Conservation (phyloP, 2,329 filamentous ascomycete genomes). For the Pseudovirgaria hyperparasitica region DNA sequence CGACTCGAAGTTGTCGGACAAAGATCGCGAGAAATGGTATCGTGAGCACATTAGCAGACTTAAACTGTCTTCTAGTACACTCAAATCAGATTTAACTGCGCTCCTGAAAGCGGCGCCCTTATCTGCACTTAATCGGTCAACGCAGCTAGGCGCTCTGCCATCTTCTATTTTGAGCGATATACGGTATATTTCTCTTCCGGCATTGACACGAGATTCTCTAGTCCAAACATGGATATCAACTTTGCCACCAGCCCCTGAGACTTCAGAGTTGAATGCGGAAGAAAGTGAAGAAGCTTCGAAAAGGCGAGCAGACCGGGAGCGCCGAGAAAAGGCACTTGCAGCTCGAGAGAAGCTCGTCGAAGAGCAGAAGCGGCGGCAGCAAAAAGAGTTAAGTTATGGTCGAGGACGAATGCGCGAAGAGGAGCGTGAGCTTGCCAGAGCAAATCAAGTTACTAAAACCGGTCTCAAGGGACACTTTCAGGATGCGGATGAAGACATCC, state of each 20-base stretch:
- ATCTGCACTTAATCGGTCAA: slow-evolving; percentile 46
- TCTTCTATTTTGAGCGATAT: slow-evolving; percentile 51
- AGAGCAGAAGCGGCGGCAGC: slow-evolving; percentile 49
- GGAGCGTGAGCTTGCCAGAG: slow-evolving; percentile 53
- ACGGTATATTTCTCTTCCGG: slow-evolving; percentile 55
- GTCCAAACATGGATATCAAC: slow-evolving; percentile 54
- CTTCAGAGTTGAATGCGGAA: slow-evolving; percentile 27
- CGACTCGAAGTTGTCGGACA: slow-evolving; percentile 45
- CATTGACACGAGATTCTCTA: slow-evolving; percentile 48
- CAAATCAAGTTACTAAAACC: slow-evolving; percentile 55
- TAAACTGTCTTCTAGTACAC: slow-evolving; percentile 49
- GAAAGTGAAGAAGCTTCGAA: slow-evolving; percentile 37
- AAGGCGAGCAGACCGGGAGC: slow-evolving; percentile 19
- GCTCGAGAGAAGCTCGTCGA: slow-evolving; percentile 51
- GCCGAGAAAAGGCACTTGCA: slow-evolving; percentile 53
- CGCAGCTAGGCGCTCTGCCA: slow-evolving; percentile 46
- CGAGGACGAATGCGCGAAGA: slow-evolving; percentile 51
- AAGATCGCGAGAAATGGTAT: slow-evolving; percentile 69
- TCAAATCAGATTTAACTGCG: slow-evolving; percentile 56
- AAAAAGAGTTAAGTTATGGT: slow-evolving; percentile 46
- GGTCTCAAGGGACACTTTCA: slow-evolving; percentile 55
- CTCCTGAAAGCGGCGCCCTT: slow-evolving; percentile 51
- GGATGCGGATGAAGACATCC: too few species aligned
- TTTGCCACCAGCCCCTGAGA: slow-evolving; percentile 45
- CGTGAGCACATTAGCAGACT: slow-evolving; percentile 58